These are phyloP conservation scores for Lodderomyces jiufengensis DNA, from an alignment of 1,139 yeast genomes.

Conservation along the genomic window DNA sequence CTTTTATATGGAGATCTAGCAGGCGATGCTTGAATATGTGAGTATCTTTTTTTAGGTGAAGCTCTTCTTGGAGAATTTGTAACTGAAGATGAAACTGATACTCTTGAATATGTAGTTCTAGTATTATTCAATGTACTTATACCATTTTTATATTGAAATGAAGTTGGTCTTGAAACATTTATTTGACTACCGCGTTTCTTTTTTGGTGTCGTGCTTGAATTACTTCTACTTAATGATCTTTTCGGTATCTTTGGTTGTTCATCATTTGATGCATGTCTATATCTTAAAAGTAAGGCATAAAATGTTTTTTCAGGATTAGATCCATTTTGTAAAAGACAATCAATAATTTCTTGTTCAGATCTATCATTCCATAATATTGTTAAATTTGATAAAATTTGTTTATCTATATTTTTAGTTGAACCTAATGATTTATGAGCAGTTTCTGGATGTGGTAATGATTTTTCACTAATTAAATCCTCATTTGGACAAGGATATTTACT, in stretches of 20 bases:
- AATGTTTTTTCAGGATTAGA: constrained; percentile 73
- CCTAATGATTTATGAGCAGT: constrained; percentile 52
- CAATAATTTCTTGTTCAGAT: constrained; percentile 52
- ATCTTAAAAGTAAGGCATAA: constrained; percentile 60
- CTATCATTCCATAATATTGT: constrained; percentile 75
- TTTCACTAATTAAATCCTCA: constrained; percentile 48
- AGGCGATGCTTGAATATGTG: constrained; percentile 17
- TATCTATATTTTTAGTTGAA: constrained; percentile 50
- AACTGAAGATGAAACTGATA: constrained; percentile 26
- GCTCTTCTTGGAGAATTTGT: constrained; percentile 28
- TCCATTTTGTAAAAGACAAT: constrained; percentile 52
- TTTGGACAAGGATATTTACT: constrained; percentile 55
- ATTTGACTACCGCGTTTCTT: constrained; percentile 49
- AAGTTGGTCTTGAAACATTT: constrained; percentile 55
- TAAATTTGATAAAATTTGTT: constrained; percentile 62
- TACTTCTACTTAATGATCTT: constrained; percentile 19
- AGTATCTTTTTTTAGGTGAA: constrained; percentile 13
- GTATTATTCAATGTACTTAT: constrained; percentile 8
- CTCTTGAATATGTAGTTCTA: constrained; percentile 14
- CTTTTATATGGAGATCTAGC: constrained; percentile 19
- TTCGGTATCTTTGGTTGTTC: constrained; percentile 18
- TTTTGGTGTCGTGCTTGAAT: constrained; percentile 29
- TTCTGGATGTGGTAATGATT: constrained; percentile 61
- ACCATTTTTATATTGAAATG: constrained; percentile 41
- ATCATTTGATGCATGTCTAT: constrained; percentile 48